Conservation (phyloP, 2,329 filamentous ascomycete species). For the Botrytis pseudocinerea region DNA sequence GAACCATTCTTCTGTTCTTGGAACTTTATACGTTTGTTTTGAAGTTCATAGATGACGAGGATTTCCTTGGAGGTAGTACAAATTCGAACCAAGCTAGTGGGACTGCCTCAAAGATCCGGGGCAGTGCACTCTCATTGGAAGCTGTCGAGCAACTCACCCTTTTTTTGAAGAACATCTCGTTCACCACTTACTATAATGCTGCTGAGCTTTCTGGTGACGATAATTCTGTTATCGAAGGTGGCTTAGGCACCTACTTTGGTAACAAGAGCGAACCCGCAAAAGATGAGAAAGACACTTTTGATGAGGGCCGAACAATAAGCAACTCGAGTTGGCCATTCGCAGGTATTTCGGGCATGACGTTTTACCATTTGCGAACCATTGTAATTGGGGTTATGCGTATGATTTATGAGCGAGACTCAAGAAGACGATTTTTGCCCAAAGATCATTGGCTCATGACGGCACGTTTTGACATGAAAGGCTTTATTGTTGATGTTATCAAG, state of each 20-base stretch:
- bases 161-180: slow-evolving; percentile 89
- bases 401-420: slow-evolving; percentile 90
- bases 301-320: background rate
- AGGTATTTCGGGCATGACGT: slow-evolving; percentile 69
- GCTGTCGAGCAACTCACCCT: slow-evolving; percentile 74
- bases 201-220: slow-evolving; percentile 58
- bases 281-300: slow-evolving; percentile 26
- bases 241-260: slow-evolving; percentile 50
- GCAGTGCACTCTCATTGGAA: slow-evolving; percentile 66
- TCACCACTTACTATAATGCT: slow-evolving; percentile 83
- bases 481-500: slow-evolving; percentile 80
- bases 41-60: slow-evolving; percentile 92
- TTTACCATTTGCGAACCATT: slow-evolving; percentile 76
- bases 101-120: slow-evolving; percentile 52
- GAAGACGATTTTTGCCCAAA: slow-evolving; percentile 78
- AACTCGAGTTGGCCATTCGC: slow-evolving; percentile 48
- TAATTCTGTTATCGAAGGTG: slow-evolving; percentile 42
- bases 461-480: slow-evolving; percentile 84
- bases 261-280: slow-evolving; percentile 31
- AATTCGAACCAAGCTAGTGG: slow-evolving; percentile 43
- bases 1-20: slow-evolving; percentile 83
- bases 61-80: slow-evolving; percentile 72
- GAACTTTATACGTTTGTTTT: slow-evolving; percentile 93
- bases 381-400: slow-evolving; percentile 80
- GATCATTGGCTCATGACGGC: slow-evolving; percentile 92